Conservation (phyloP, 2,329 filamentous ascomycete genomes). For the Trichoderma atroviride region DNA sequence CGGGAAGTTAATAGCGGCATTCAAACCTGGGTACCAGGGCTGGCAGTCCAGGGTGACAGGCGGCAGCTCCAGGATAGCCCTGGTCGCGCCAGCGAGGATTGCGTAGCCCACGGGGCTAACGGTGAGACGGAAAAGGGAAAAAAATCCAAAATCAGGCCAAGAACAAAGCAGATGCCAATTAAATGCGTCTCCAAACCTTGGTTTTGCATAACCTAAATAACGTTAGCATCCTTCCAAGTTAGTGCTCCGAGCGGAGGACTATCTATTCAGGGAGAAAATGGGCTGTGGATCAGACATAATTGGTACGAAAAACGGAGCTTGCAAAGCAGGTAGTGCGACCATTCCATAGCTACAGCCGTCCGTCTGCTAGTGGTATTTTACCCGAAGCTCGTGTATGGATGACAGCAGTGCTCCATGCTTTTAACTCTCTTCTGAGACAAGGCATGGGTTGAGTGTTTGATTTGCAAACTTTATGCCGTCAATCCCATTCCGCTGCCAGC, state of each 20-base stretch:
- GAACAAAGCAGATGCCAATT: constrained; percentile 3
- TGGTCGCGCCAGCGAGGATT: constrained; percentile 8
- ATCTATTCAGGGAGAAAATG: background rate
- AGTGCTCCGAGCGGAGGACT: constrained; percentile 4
- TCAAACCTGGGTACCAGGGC: constrained; percentile 9
- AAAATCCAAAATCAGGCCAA: constrained; percentile 9
- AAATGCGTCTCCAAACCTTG: background rate
- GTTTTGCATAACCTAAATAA: constrained; percentile 11
- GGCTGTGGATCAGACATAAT: background rate
- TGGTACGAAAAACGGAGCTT: background rate
- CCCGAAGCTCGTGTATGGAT: background rate
- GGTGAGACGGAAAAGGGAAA: constrained; percentile 12
- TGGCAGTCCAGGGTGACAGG: constrained; percentile 22
- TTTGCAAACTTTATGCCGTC: background rate
- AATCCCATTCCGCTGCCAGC: background rate
- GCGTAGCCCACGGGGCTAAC: constrained; percentile 18
- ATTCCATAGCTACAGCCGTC: background rate
- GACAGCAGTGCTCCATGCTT: background rate
- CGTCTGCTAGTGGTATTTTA: background rate
- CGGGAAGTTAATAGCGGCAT: constrained; percentile 25
- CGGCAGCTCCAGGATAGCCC: constrained; percentile 22
- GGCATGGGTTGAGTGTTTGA: background rate
- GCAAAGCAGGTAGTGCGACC: background rate
- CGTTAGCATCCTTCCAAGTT: constrained; percentile 8
- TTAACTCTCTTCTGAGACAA: background rate